Evolutionary conservation across 805 yeast genomes (phyloP), one percentile per base, ranked within the genome.

Genomic region (Candida incommunis): DNA sequence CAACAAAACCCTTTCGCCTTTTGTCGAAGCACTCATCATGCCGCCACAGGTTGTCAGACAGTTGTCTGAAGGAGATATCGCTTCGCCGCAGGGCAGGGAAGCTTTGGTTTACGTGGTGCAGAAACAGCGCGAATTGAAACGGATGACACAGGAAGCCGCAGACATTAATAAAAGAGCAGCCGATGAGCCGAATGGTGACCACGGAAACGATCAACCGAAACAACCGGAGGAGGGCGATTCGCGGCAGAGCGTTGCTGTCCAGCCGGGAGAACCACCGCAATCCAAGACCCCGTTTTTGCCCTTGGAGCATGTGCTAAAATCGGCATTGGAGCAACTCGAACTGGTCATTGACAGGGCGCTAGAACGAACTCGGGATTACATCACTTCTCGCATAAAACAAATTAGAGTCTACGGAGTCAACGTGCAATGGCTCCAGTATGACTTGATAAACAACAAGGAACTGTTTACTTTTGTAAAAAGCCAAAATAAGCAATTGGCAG

Each of bases 381-480:
- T 87, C 24, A 75, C 85, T 2, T 52, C 62, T 4, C 75, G 78
- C 50, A 80, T 92, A 46, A 80, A 83, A 51, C 55, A 61, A n/a
- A 61, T 92, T 21, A 69, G 97, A 45, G 69, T 67, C n/a, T 71
- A 74, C 2, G 76, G 79, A 16, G 64, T 70, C 0, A 75, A 90
- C 9, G 80, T 94, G 0, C 95, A 86, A 56, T 68, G 69, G 0
- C 67, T 88, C 13, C 97, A 92, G 60, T 69, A 70, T 29, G 72
- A 74, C 24, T 61, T 92, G 43, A 59, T 85, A 2, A 67, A 70
- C 37, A 77, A 78, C n/a, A 74, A 72, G 48, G 84, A 80, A 43
- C 68, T 76, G 1, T 82, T 65, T 52, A 63, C 64, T 2, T 86
- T 83, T 48, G 59, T 90, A 31, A 59, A 66, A 3, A 54, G 62